Percentiles rank a stretch among this genome's conserved stretches.
phyloP scores from a whole-genome alignment of 2,329 filamentous ascomycete species.

The Beauveria sp. region DNA sequence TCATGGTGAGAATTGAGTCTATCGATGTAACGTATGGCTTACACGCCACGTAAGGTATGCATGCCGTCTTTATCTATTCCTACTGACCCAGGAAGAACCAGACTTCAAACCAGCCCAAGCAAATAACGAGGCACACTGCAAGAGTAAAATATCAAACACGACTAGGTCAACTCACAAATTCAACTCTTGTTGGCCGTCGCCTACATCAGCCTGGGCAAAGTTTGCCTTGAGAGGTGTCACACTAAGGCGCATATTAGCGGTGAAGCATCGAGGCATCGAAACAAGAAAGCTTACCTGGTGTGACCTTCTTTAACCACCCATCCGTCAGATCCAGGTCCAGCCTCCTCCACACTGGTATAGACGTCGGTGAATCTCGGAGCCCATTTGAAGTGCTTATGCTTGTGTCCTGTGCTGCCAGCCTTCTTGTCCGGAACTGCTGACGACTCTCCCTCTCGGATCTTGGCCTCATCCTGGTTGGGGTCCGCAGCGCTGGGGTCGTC shows the following conservation, averaged over 20 bases:
- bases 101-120: background rate
- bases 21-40: slow-evolving; percentile 18
- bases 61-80: slow-evolving; percentile 10
- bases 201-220: slow-evolving; percentile 68
- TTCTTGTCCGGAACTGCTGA: slow-evolving; percentile 31
- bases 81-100: slow-evolving; percentile 9
- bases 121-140: background rate
- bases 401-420: slow-evolving; percentile 41
- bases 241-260: slow-evolving; percentile 35
- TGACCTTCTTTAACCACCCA: slow-evolving; percentile 85
- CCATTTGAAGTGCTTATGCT: slow-evolving; percentile 92
- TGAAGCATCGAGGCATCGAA: background rate
- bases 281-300: slow-evolving; percentile 57
- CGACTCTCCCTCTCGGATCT: slow-evolving; percentile 56
- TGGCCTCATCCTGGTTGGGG: slow-evolving; percentile 63
- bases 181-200: slow-evolving; percentile 62
- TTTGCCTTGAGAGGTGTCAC: slow-evolving; percentile 88
- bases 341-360: slow-evolving; percentile 75
- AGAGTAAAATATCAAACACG: background rate
- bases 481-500: slow-evolving; percentile 50
- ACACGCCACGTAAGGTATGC: slow-evolving; percentile 18
- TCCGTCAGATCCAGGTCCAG: slow-evolving; percentile 77
- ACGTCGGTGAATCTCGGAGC: slow-evolving; percentile 81
- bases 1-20: slow-evolving; percentile 29
- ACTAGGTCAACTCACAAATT: slow-evolving; percentile 63